Base-by-base conservation (phyloP, 2,329 filamentous ascomycete species). In the Diplodia mutila region DNA sequence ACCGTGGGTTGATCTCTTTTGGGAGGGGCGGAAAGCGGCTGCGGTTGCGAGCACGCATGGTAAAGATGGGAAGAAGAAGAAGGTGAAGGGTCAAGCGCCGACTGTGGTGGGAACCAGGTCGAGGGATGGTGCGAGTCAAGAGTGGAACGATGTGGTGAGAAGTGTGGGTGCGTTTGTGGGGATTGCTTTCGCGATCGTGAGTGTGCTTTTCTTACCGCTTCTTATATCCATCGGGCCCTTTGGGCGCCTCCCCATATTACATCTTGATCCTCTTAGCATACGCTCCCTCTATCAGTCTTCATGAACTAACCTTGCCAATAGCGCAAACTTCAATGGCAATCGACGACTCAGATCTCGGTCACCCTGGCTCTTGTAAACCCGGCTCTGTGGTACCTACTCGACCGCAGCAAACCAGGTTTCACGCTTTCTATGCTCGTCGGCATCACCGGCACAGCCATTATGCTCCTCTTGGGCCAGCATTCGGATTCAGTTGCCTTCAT, bases 311-410 rank as follows among this genome's bases (percentile, higher is more conserved):
- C 6, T 16, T 21, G 42, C 8, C 5, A 66, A 57, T 73, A 96
- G 92, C 90, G 95, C 71, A 92, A 91, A 78, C 87, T 97, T 11
- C 91, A 93, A 1, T 99, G 95, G 95, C 87, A 94, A 73, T 97
- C 94, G 9, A 95, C 93, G 1, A 87, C 97, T n/a, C 95, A 99
- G 79, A 89, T 96, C 23, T 96, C 94, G 1, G 80, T 96, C 29
- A 95, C 94, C 0, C 88, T 99, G 59, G 92, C 93, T 25, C 87
- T 98, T 69, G 92, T 91, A 23, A 98, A 98, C 76, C 94, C 95
- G 1, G 91, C 95, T 11, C 83, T 99, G 21, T 99, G 95, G 95
- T 99, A 97, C 80, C 85, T 98, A 27, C 91, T 99, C 75, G 95
- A 99, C 80, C 91, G 94, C 61, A 95, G 93, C 55, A 89, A 89